Evolutionary conservation across 306 rosid species (phyloP), one percentile per base, ranked within the genome.

Genomic region (Vachellia pachyceras): DNA sequence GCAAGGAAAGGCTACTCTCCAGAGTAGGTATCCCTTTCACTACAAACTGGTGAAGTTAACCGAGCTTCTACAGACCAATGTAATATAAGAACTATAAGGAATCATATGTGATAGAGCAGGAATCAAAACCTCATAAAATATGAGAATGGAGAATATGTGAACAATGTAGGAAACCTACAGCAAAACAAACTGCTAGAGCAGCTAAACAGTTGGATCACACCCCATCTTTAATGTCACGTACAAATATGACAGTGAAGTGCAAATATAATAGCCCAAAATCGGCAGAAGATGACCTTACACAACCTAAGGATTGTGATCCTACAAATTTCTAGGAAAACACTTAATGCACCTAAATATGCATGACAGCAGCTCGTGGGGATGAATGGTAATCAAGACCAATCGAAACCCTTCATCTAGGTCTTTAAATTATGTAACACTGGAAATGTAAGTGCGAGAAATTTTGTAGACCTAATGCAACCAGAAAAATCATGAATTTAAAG

Each of bases 61-160:
- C 64, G 73, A 42, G 20, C 22, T 14, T 55, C 68, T 35, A 50
- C 39, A 73, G 66, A 86, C 63, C 47, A 44, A 49, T 80, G 52
- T 77, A 66, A 70, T 68, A 39, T 39, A 39, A 39, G 22, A 72
- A 72, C 50, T 58, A 40, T 39, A 69, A 33, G 49, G 11, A 80
- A 80, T n/a, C 61, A 69, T 15, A 70, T 46, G 71, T 18, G 20
- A 55, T 18, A 2, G 52, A 72, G 65, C 58, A 61, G 71, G 61
- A 69, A n/a, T 23, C 42, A 76, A 36, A 54, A n/a, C 23, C 35
- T 4, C 50, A 68, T 25, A 41, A 65, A 65, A 20, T n/a, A n/a
- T 55, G 14, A 22, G 29, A n/a, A 20, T 55, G 63, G 29, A 55
- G 18, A 55, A 55, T 57, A 54, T 54, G 61, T 0, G 61, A 54